phyloP scores from a whole-genome alignment of 1,284 basidiomycete genomes.

The Bjerkandera adusta region DNA sequence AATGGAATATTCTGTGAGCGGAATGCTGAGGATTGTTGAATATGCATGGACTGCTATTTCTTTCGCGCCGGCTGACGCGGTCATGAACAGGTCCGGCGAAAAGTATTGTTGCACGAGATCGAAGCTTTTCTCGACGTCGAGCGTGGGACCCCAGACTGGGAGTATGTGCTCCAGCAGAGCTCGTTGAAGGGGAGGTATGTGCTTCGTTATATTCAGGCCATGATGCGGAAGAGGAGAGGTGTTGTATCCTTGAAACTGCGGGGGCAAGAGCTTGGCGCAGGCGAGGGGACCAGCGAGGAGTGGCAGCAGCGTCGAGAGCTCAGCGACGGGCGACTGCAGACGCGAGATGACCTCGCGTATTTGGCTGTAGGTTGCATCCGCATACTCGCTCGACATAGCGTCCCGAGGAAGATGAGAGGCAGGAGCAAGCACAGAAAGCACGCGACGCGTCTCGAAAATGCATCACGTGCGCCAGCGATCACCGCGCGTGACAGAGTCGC shows the following conservation, averaged over 20 bases:
- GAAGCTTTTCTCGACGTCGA: slow-evolving; percentile 48
- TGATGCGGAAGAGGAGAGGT: slow-evolving; percentile 31
- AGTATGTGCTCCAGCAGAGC: slow-evolving; percentile 61
- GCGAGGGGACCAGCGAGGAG: slow-evolving; percentile 61
- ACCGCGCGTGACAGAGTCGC: slow-evolving; percentile 1
- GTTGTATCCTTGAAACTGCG: slow-evolving; percentile 42
- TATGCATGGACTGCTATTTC: slow-evolving; percentile 60
- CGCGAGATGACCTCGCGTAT: slow-evolving; percentile 46
- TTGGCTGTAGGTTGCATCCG: slow-evolving; percentile 29
- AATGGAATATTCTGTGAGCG: slow-evolving; percentile 46
- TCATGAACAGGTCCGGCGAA: slow-evolving; percentile 60
- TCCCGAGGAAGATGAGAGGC: no score
- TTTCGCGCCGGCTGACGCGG: slow-evolving; percentile 45
- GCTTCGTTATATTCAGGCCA: slow-evolving; percentile 39
- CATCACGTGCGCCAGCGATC: neutral
- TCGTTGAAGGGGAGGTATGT: slow-evolving; percentile 59
- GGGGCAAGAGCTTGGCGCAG: slow-evolving; percentile 55
- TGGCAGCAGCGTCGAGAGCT: slow-evolving; percentile 47
- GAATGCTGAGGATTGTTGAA: slow-evolving; percentile 52
- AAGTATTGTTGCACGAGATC: slow-evolving; percentile 63
- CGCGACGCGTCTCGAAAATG: slow-evolving; percentile 3
- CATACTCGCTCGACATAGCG: slow-evolving; percentile 29
- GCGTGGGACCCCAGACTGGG: slow-evolving; percentile 62
- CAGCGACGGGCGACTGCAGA: slow-evolving; percentile 50
- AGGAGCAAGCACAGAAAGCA: neutral